Conservation (phyloP, 2,329 filamentous ascomycete genomes). For the Meredithiella fracta region DNA sequence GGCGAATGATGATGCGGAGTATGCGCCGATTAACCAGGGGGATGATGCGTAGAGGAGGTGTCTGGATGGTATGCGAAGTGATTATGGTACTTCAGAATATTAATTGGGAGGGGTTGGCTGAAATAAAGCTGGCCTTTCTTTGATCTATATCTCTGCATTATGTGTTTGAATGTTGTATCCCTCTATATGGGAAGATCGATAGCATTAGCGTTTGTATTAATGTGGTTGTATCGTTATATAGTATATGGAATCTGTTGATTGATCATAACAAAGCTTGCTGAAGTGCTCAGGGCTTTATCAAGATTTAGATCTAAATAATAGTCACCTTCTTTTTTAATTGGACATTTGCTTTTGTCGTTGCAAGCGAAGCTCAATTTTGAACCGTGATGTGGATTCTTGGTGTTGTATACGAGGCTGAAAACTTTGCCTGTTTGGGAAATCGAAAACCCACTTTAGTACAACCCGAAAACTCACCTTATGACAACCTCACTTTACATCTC, state of each 20-base stretch:
- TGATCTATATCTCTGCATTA: no score
- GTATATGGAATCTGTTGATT: not conserved
- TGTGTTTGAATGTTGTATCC: no score
- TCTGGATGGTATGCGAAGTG: not conserved
- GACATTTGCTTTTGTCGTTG: not conserved
- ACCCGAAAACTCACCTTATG: not conserved
- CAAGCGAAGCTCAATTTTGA: not conserved
- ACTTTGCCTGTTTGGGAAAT: not conserved
- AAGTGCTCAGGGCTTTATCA: not conserved
- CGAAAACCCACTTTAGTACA: not conserved
- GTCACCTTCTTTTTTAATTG: not conserved
- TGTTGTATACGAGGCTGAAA: not conserved
- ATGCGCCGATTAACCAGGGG: constrained; percentile 27
- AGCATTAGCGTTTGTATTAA: no score
- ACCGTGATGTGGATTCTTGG: not conserved
- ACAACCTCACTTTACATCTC: not conserved
- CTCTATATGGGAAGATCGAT: no score
- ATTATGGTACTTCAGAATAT: not conserved
- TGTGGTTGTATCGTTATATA: not conserved
- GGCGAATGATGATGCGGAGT: constrained; percentile 21
- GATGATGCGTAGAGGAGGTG: constrained; percentile 19
- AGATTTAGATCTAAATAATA: not conserved
- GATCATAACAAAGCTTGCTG: not conserved
- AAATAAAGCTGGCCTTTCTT: no score
- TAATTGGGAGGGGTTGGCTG: no score